Evolutionary conservation across 352 stramenopile genomes (phyloP).

Genomic region (Thalassiosira hispida): DNA sequence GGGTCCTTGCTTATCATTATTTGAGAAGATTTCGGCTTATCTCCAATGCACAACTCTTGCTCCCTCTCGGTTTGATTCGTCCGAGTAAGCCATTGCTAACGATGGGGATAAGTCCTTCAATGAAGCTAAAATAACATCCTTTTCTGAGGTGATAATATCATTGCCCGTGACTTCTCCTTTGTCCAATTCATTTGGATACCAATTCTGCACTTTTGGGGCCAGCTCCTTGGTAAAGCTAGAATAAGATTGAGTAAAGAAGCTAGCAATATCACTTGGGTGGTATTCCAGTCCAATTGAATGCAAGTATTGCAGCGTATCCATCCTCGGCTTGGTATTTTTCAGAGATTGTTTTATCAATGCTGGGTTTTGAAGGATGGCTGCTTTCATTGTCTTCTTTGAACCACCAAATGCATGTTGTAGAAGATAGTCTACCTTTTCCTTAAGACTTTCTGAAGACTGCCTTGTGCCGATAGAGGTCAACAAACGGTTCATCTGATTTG

Average conservation of each 20-base stretch:
- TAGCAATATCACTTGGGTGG: slow-evolving; percentile 21
- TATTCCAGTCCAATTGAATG: slow-evolving; percentile 30
- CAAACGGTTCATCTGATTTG: slow-evolving; percentile 18
- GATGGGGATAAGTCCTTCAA: slow-evolving; percentile 15
- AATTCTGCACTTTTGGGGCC: slow-evolving; percentile 21
- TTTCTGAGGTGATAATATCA: background rate
- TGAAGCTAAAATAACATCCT: slow-evolving; percentile 11
- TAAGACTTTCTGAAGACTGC: background rate
- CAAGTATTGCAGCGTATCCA: slow-evolving; percentile 29
- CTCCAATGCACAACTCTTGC: slow-evolving; percentile 27
- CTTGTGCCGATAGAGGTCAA: slow-evolving; percentile 1
- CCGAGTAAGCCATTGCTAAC: slow-evolving; percentile 17
- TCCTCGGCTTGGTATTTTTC: slow-evolving; percentile 18
- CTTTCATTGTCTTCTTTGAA: slow-evolving; percentile 33
- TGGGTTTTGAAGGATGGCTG: slow-evolving; percentile 21
- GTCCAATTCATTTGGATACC: slow-evolving; percentile 16
- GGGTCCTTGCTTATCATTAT: no score
- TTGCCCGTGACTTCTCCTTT: background rate
- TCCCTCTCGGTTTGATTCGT: slow-evolving; percentile 31
- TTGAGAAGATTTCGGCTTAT: slow-evolving; percentile 2
- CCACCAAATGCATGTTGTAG: slow-evolving; percentile 28
- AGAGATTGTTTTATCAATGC: slow-evolving; percentile 37
- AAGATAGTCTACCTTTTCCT: slow-evolving; percentile 32
- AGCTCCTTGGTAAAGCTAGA: slow-evolving; percentile 29
- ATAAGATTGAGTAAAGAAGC: slow-evolving; percentile 18